Percentiles rank a stretch among this genome's conserved stretches.
Evolutionary conservation across 768 basidiomycete species (phyloP).

Genomic region (Pholiota conissans): DNA sequence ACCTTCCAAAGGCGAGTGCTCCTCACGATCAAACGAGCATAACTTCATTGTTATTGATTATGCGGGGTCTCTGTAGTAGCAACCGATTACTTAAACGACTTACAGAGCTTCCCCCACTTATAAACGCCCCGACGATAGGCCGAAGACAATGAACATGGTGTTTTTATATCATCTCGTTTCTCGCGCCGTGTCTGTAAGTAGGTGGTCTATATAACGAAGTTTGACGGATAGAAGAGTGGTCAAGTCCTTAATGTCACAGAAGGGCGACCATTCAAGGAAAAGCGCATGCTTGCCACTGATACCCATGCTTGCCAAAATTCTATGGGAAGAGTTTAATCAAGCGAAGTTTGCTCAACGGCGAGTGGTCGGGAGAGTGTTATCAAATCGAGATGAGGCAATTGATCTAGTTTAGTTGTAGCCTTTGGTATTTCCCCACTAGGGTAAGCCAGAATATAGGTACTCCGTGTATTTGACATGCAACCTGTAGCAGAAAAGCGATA

Average conservation of each 20-base stretch:
- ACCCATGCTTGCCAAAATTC: background rate
- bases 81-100: too few species aligned
- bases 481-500: background rate
- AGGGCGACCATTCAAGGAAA: background rate
- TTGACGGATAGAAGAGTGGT: background rate
- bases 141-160: background rate
- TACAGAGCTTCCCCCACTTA: background rate
- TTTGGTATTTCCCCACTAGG: background rate
- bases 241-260: background rate
- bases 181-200: background rate
- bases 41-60: too few species aligned
- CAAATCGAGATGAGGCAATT: background rate
- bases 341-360: background rate
- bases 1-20: too few species aligned
- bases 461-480: background rate
- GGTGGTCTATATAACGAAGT: background rate
- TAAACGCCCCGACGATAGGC: background rate
- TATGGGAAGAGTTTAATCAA: background rate
- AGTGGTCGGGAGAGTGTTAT: slow-evolving; percentile 1
- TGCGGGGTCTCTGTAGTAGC: too few species aligned
- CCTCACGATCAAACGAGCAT: too few species aligned
- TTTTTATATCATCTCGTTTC: background rate
- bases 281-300: background rate
- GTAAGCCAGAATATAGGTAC: background rate
- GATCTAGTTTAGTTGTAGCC: background rate